phyloP scores from a whole-genome alignment of 2,329 filamentous ascomycete species.

The Elsinoe batatas region DNA sequence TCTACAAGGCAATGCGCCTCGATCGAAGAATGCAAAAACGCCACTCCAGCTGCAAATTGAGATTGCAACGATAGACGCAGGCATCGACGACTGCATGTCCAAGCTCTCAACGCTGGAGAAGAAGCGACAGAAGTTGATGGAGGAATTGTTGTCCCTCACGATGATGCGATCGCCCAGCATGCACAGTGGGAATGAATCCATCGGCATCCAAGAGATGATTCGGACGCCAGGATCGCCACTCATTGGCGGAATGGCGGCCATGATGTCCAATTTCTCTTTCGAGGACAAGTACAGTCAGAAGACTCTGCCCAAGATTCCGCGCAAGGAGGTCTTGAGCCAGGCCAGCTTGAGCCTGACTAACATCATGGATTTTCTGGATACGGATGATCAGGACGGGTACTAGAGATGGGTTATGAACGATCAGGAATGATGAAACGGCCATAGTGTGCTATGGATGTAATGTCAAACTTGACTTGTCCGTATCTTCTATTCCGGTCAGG shows the following conservation, averaged over 20 bases:
- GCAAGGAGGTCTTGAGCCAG: neutral
- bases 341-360: conserved; percentile 10
- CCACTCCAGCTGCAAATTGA: conserved; percentile 11
- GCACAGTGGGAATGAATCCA: conserved; percentile 8
- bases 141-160: conserved; percentile 3
- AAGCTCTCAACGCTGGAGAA: conserved; percentile 9
- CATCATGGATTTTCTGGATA: conserved; percentile 13
- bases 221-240: conserved; percentile 3
- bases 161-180: neutral
- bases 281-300: conserved; percentile 4
- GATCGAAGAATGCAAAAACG: neutral
- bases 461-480: neutral
- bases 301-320: conserved; percentile 3
- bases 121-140: conserved; percentile 8
- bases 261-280: neutral
- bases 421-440: neutral
- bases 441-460: neutral
- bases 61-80: conserved; percentile 11
- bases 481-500: neutral
- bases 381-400: conserved; percentile 1
- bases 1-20: neutral
- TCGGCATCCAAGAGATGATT: conserved; percentile 11
- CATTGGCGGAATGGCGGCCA: neutral
- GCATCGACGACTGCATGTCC: conserved; percentile 11
- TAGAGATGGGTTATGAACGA: neutral